A percentile compares a stretch with the other conserved stretches of the same genome.
These are phyloP conservation scores for Penicillium canariense DNA, from an alignment of 495 filamentous ascomycete genomes.

Conservation along the genomic window DNA sequence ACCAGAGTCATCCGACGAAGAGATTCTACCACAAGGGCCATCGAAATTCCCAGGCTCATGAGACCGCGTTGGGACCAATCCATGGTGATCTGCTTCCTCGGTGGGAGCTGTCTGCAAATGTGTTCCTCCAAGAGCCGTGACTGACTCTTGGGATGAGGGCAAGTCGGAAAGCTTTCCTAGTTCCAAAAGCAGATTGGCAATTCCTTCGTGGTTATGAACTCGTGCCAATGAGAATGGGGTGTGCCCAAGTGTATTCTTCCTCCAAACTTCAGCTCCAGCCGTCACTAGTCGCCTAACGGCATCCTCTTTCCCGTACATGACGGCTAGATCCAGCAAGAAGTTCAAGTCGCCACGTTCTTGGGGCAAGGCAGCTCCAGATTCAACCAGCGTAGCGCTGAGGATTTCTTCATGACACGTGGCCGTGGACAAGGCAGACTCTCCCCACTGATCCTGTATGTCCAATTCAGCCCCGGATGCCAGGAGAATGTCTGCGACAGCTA, in stretches of 20 bases:
- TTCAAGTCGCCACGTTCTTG: neutral
- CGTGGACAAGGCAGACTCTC: neutral
- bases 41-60: neutral
- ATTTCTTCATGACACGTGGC: neutral
- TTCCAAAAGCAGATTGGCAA: constrained; percentile 4
- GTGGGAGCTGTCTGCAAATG: neutral
- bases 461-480: constrained; percentile 73
- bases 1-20: neutral
- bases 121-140: neutral
- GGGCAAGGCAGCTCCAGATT: neutral
- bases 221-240: neutral
- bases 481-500: constrained; percentile 64
- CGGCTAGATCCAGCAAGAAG: neutral
- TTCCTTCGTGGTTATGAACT: neutral
- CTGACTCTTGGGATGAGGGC: neutral
- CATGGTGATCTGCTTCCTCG: neutral
- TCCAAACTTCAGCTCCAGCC: constrained; percentile 6
- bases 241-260: neutral
- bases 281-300: neutral
- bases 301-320: neutral
- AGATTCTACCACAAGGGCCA: neutral
- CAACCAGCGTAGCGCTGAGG: neutral
- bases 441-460: constrained; percentile 18
- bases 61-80: neutral
- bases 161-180: neutral